These are phyloP conservation scores for Gentiana dahurica DNA, from an alignment of 257 asterid species.

Conservation along the genomic window DNA sequence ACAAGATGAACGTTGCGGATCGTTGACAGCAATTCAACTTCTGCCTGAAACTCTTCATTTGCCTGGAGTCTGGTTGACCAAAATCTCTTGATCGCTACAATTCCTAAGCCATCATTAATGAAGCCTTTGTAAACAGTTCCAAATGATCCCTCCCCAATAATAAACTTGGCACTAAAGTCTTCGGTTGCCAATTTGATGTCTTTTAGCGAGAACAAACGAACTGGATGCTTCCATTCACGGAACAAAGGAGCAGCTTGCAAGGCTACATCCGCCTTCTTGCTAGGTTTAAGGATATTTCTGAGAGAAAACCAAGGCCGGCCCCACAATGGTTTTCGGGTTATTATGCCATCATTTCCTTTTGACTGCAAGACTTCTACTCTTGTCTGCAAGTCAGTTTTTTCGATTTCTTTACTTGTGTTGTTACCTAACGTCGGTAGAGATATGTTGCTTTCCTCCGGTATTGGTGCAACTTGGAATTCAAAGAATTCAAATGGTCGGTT, in stretches of 20 bases:
- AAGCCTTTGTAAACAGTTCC: constrained; percentile 14
- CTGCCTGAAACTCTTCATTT: background rate
- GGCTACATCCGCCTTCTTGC: background rate
- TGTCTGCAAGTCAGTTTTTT: background rate
- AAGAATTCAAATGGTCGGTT: background rate
- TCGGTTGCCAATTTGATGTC: constrained; percentile 3
- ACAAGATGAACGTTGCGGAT: background rate
- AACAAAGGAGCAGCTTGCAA: background rate
- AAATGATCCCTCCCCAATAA: constrained; percentile 11
- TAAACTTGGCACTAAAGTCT: background rate
- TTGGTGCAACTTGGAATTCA: background rate
- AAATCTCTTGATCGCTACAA: background rate
- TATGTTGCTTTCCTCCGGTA: background rate
- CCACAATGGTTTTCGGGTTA: background rate
- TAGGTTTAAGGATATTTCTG: too few species aligned
- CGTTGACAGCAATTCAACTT: background rate
- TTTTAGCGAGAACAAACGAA: background rate
- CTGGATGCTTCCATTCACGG: too few species aligned
- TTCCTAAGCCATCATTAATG: background rate
- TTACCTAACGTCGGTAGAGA: too few species aligned
- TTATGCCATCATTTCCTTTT: background rate
- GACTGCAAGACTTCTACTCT: background rate
- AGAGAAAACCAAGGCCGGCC: too few species aligned
- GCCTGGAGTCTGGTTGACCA: background rate
- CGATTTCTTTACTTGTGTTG: background rate